Conservation (phyloP, 2,329 filamentous ascomycete species). For the Aspergillus oerlinghausenensis region DNA sequence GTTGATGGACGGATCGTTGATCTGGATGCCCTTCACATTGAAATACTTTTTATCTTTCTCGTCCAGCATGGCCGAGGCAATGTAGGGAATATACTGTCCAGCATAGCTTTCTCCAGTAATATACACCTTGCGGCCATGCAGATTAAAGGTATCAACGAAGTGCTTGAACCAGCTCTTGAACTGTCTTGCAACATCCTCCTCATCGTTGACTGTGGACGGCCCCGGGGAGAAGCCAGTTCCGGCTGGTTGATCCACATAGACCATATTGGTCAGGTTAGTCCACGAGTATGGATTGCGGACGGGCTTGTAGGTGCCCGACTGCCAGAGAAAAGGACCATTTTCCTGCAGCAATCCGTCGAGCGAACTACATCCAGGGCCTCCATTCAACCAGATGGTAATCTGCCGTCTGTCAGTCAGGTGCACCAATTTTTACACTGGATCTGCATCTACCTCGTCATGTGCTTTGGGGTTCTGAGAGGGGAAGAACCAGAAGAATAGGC, state of each 20-base stretch:
- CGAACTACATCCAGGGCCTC: slow-evolving; percentile 52
- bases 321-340: slow-evolving; percentile 69
- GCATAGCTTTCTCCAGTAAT: slow-evolving; percentile 70
- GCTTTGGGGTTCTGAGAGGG: slow-evolving; percentile 40
- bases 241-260: slow-evolving; percentile 52
- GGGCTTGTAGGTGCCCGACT: slow-evolving; percentile 62
- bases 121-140: slow-evolving; percentile 66
- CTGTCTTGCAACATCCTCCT: slow-evolving; percentile 64
- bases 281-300: slow-evolving; percentile 65
- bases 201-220: slow-evolving; percentile 57
- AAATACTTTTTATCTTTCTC: slow-evolving; percentile 63
- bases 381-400: slow-evolving; percentile 44
- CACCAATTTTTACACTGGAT: background rate
- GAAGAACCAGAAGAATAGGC: slow-evolving; percentile 49
- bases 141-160: slow-evolving; percentile 65
- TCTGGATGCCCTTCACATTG: slow-evolving; percentile 63
- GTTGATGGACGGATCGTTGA: slow-evolving; percentile 67
- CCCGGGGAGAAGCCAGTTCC: slow-evolving; percentile 67
- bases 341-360: slow-evolving; percentile 67
- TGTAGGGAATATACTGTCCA: slow-evolving; percentile 65
- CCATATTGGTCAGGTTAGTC: slow-evolving; percentile 68
- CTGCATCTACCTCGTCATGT: slow-evolving; percentile 32
- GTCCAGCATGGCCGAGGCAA: slow-evolving; percentile 68
- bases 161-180: slow-evolving; percentile 75
- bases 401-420: slow-evolving; percentile 3